These are phyloP conservation scores for Aspergillus sp. DNA, from an alignment of 2,329 filamentous ascomycete species.

Conservation along the genomic window DNA sequence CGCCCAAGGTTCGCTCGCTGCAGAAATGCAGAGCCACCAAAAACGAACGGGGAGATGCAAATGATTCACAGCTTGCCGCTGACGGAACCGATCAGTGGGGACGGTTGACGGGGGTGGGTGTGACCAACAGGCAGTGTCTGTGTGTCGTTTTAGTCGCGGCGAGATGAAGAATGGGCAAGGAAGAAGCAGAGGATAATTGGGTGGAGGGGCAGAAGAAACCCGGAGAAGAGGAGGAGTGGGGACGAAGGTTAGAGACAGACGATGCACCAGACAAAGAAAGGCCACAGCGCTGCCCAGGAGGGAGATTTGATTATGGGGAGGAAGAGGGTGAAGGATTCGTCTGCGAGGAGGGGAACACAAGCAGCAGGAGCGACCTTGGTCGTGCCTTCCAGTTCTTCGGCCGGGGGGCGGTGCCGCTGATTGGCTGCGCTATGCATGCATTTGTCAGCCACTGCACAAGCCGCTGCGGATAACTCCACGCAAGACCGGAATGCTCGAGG, in stretches of 20 bases:
- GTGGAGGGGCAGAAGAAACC: conserved; percentile 8
- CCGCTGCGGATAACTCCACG: not conserved
- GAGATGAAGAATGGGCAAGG: conserved; percentile 7
- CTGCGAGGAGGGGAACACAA: not conserved
- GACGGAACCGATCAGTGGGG: conserved; percentile 25
- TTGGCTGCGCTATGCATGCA: conserved; percentile 13
- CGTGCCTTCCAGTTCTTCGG: no score
- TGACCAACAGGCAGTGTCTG: conserved; percentile 17
- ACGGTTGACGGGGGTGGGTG: conserved; percentile 19
- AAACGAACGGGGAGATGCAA: conserved; percentile 7
- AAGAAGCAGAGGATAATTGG: conserved; percentile 16
- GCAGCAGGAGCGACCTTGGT: no score
- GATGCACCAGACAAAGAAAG: conserved; percentile 15
- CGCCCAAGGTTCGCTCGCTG: conserved; percentile 19
- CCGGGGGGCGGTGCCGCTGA: conserved; percentile 1
- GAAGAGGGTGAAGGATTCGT: conserved; percentile 9
- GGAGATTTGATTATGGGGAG: conserved; percentile 5
- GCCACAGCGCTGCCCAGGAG: not conserved
- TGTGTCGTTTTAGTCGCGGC: conserved; percentile 11
- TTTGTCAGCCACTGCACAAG: conserved; percentile 7
- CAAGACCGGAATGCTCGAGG: not conserved
- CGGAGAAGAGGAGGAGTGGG: conserved; percentile 7
- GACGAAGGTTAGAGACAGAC: conserved; percentile 10
- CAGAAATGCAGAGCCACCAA: conserved; percentile 18
- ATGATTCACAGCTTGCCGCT: conserved; percentile 23